Evolutionary conservation across 2,329 filamentous ascomycete genomes (phyloP).

Genomic region (Verticillium nonalfalfae): DNA sequence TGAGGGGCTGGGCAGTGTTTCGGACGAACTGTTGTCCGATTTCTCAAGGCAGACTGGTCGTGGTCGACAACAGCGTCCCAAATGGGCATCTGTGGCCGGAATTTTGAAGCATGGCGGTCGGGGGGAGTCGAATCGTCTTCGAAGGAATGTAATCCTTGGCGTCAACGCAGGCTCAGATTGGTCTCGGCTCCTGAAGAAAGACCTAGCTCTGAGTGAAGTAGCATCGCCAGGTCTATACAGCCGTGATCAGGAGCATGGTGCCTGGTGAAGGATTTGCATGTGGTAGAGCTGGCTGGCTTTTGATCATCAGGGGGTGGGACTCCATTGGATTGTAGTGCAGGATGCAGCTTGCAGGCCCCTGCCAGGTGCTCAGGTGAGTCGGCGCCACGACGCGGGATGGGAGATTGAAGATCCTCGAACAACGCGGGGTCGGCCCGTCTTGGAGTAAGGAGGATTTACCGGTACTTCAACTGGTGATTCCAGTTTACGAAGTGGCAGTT

Average conservation of each 20-base stretch:
- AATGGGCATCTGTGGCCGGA: not conserved
- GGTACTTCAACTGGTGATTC: no score
- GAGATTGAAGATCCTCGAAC: not conserved
- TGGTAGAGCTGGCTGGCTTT: not conserved
- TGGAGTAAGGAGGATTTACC: no score
- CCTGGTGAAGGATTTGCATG: not conserved
- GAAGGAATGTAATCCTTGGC: not conserved
- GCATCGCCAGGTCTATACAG: not conserved
- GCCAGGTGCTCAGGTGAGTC: not conserved
- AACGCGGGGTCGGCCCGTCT: no score
- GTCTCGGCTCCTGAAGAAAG: not conserved
- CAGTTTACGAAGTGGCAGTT: no score
- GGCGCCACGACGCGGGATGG: not conserved
- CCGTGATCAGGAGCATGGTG: not conserved
- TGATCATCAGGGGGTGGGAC: not conserved
- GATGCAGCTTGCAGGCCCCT: not conserved
- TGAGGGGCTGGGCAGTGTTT: not conserved
- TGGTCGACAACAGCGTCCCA: not conserved
- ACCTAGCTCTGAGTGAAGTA: not conserved
- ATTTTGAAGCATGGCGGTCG: not conserved
- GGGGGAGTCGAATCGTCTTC: not conserved
- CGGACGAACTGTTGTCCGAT: not conserved
- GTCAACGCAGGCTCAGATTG: not conserved
- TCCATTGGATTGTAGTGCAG: not conserved
- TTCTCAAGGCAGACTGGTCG: not conserved